Evolutionary conservation across 2,329 filamentous ascomycete species (phyloP).

Genomic region (Monascus ruber): DNA sequence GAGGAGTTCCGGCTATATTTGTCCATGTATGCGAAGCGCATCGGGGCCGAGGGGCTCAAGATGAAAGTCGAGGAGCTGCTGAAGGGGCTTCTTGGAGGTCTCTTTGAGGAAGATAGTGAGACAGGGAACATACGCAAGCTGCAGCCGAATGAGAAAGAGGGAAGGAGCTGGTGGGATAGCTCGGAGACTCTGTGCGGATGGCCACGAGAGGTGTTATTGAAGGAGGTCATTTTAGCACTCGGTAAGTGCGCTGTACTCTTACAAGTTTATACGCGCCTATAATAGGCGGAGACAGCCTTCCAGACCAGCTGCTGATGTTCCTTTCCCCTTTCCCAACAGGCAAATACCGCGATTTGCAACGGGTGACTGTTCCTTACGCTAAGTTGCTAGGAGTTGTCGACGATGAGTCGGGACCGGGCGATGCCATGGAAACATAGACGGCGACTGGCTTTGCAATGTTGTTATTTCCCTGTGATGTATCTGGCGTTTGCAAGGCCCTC

Average conservation of each 20-base stretch:
- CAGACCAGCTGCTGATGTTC: background rate
- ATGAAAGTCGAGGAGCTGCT: constrained; percentile 89
- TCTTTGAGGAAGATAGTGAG: constrained; percentile 48
- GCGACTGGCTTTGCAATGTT: background rate
- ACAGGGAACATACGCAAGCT: constrained; percentile 18
- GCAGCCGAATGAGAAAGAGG: constrained; percentile 26
- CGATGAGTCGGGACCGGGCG: constrained; percentile 18
- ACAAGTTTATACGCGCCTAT: too few species aligned
- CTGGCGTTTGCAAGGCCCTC: too few species aligned
- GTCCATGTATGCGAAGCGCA: constrained; percentile 95
- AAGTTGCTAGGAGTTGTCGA: constrained; percentile 55
- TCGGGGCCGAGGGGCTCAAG: constrained; percentile 78
- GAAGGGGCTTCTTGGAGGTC: constrained; percentile 64
- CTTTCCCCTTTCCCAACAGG: constrained; percentile 40
- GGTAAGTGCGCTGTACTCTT: constrained; percentile 46
- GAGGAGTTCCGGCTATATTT: constrained; percentile 92
- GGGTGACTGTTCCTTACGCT: constrained; percentile 90
- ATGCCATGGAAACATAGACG: constrained; percentile 26
- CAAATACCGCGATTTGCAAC: constrained; percentile 89
- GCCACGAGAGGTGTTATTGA: constrained; percentile 76
- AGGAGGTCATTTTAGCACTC: constrained; percentile 82
- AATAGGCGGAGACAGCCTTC: too few species aligned
- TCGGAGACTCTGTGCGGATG: constrained; percentile 76
- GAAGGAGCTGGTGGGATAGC: constrained; percentile 33
- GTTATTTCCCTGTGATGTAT: background rate